These are phyloP conservation scores for Plasmodium relictum DNA, from an alignment of 169 alveolate genomes.

Conservation along the genomic window DNA sequence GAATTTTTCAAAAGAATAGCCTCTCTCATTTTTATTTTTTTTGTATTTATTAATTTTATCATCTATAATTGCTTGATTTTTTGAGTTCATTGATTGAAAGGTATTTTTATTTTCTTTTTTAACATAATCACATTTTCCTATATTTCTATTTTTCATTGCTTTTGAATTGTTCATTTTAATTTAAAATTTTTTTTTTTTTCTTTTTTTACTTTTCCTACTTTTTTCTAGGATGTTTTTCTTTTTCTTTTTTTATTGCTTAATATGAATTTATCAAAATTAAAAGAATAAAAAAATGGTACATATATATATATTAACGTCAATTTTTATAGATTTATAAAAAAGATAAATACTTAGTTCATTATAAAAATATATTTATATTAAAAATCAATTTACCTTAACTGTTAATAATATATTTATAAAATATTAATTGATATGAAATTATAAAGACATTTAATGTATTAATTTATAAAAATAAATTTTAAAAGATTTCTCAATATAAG, in stretches of 20 bases:
- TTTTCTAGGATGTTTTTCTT: neutral
- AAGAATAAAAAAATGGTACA: neutral
- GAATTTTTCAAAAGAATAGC: constrained; percentile 1
- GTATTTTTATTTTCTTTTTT: constrained; percentile 17
- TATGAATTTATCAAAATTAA: neutral
- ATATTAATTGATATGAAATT: neutral
- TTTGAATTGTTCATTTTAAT: constrained; percentile 30
- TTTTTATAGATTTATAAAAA: neutral
- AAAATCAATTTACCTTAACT: neutral
- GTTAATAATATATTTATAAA: neutral
- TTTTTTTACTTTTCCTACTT: neutral
- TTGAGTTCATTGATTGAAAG: neutral
- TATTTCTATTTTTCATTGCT: constrained; percentile 2
- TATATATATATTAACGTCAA: neutral
- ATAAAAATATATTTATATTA: no score
- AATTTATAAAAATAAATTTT: constrained; percentile 2
- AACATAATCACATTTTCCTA: constrained; percentile 25
- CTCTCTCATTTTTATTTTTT: constrained; percentile 4
- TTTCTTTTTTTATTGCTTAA: no score
- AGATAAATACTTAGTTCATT: neutral
- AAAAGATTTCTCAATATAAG: no score
- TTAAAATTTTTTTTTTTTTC: constrained; percentile 21
- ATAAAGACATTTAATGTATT: neutral
- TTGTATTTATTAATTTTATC: constrained; percentile 21
- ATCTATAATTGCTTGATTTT: constrained; percentile 1